Conservation (phyloP, 169 alveolate genomes). For the Eimeria zaria region DNA sequence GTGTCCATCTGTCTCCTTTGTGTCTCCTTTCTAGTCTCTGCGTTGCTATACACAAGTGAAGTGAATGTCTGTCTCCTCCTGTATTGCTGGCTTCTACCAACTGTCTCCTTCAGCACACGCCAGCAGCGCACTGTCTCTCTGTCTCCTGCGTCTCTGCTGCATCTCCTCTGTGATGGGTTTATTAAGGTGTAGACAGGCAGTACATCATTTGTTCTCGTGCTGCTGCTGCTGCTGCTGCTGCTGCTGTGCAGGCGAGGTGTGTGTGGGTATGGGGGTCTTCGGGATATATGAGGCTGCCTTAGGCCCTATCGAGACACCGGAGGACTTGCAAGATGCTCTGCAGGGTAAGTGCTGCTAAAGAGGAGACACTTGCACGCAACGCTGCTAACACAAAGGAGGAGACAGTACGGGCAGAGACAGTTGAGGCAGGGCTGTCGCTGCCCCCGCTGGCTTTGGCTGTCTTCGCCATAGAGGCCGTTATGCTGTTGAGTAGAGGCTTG, state of each 20-base stretch:
- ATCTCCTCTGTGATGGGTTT: too few species aligned
- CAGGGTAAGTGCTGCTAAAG: not conserved
- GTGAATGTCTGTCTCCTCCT: not conserved
- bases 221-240: not conserved
- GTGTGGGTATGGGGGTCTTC: constrained; percentile 38
- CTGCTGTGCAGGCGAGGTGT: constrained; percentile 37
- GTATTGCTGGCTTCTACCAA: too few species aligned
- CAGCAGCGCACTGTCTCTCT: too few species aligned
- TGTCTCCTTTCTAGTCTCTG: not conserved
- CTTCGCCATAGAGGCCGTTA: too few species aligned
- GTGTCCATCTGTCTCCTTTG: not conserved
- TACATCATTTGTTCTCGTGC: too few species aligned
- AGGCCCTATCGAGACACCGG: not conserved
- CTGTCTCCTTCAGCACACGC: not conserved
- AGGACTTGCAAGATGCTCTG: constrained; percentile 17
- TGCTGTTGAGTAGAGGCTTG: too few species aligned
- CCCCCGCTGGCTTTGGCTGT: too few species aligned
- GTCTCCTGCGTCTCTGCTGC: too few species aligned
- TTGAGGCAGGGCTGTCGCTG: too few species aligned
- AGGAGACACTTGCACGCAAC: not conserved
- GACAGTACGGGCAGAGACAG: not conserved
- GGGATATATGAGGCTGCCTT: constrained; percentile 30
- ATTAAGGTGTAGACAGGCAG: too few species aligned
- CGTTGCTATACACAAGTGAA: too few species aligned
- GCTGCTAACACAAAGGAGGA: not conserved